phyloP scores from a whole-genome alignment of 2,329 filamentous ascomycete genomes.

The Ilyonectria sp. region DNA sequence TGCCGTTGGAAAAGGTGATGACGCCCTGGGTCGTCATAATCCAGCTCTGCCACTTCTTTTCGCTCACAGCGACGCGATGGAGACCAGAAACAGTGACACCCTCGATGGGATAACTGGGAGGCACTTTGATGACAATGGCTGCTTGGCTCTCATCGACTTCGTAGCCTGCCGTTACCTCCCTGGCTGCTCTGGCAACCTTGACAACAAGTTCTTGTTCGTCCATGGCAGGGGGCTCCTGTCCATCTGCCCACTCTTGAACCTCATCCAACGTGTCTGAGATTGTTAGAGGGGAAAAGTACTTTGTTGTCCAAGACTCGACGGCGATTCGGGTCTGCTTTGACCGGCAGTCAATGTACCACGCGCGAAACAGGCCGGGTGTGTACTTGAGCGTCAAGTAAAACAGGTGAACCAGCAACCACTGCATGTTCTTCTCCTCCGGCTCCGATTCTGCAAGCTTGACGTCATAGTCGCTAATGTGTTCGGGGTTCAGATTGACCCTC shows the following conservation, averaged over 20 bases:
- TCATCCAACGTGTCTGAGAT: slow-evolving; percentile 76
- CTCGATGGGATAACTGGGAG: slow-evolving; percentile 86
- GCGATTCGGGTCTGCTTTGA: slow-evolving; percentile 85
- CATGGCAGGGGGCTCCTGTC: slow-evolving; percentile 62
- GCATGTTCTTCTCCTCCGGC: slow-evolving; percentile 78
- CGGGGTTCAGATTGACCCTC: slow-evolving; percentile 71
- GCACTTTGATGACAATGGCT: slow-evolving; percentile 85
- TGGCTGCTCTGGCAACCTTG: slow-evolving; percentile 78
- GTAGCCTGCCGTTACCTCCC: slow-evolving; percentile 88
- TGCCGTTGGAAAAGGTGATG: slow-evolving; percentile 93
- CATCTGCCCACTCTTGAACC: slow-evolving; percentile 76
- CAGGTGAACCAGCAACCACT: slow-evolving; percentile 88
- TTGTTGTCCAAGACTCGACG: slow-evolving; percentile 88
- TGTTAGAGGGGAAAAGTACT: slow-evolving; percentile 82
- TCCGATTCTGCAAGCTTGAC: slow-evolving; percentile 69
- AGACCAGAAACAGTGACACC: slow-evolving; percentile 82
- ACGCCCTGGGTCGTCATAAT: slow-evolving; percentile 89
- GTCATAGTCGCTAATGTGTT: slow-evolving; percentile 71
- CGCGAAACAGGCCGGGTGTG: slow-evolving; percentile 82
- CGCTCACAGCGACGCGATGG: slow-evolving; percentile 88
- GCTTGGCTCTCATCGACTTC: slow-evolving; percentile 90
- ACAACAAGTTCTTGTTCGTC: slow-evolving; percentile 74
- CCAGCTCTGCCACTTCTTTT: slow-evolving; percentile 95
- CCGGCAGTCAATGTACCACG: slow-evolving; percentile 87
- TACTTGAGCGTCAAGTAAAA: slow-evolving; percentile 88